Conservation (phyloP, 495 filamentous ascomycete genomes). For the Aspergillus hancockii region DNA sequence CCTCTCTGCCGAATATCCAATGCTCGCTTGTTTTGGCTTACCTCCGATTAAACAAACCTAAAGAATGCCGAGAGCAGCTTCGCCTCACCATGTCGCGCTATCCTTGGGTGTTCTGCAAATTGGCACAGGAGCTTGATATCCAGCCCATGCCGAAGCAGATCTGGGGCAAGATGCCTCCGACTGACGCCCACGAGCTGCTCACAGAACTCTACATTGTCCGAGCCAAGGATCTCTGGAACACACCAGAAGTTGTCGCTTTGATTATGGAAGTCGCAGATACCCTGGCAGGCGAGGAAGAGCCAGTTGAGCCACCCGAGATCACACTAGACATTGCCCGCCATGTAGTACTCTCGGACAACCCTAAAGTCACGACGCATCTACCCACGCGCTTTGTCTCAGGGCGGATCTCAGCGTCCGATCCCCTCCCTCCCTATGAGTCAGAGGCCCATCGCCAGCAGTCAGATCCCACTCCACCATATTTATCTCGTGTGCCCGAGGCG, state of each 20-base stretch:
- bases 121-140: conserved; percentile 77
- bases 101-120: conserved; percentile 77
- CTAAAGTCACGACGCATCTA: conserved; percentile 47
- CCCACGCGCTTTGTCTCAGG: conserved; percentile 42
- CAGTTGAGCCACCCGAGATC: conserved; percentile 50
- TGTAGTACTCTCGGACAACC: conserved; percentile 73
- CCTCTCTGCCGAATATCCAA: conserved; percentile 60
- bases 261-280: conserved; percentile 72
- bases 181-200: conserved; percentile 68
- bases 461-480: conserved; percentile 39
- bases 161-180: conserved; percentile 75
- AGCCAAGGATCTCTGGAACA: conserved; percentile 89
- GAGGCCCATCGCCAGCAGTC: conserved; percentile 43
- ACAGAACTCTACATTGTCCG: conserved; percentile 76
- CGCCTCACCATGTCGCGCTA: conserved; percentile 64
- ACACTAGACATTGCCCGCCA: conserved; percentile 72
- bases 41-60: conserved; percentile 64
- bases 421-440: conserved; percentile 47
- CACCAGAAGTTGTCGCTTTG: conserved; percentile 66
- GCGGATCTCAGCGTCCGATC: conserved; percentile 46
- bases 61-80: conserved; percentile 63
- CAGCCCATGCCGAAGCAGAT: conserved; percentile 70
- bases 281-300: conserved; percentile 36
- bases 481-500: conserved; percentile 34
- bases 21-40: conserved; percentile 75